Evolutionary conservation across 192 early-diverging fungal genomes (phyloP), one percentile per base, ranked within the genome.

Genomic region (Linnemannia elongata): DNA sequence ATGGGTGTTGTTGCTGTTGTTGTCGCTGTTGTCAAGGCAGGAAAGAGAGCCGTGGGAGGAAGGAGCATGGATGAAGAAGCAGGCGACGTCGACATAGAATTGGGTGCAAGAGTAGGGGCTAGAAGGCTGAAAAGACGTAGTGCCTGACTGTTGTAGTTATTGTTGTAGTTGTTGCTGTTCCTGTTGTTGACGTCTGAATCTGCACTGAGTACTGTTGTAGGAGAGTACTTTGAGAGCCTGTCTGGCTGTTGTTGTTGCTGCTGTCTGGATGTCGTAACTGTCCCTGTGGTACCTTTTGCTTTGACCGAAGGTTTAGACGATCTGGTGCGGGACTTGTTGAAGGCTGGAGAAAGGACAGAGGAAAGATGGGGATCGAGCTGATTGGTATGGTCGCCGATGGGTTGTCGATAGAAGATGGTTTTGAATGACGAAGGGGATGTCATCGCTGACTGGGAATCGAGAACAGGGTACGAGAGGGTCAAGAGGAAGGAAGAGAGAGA

Each of bases 251-350:
- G 71, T 9, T 60, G 60, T 27, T 79, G 71, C 3, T 44, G 30
- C 54, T 75, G 39, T 73, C 49, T 66, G 33, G 33, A 36, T 18
- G 74, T 22, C n/a, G 44, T 47, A 38, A 55, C 33, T 38, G 52
- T 36, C 24, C 24, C 22, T 38, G 36, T 52, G 22, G 74, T 24
- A 18, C 12, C 18, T 75, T 45, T 27, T 75, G 80, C 49, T 57
- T 81, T 75, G 27, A 24, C 79, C 71, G 75, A n/a, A 57, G 38
- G 35, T 57, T 44, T 42, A 68, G 80, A 66, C 30, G n/a, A 7
- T 45, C 4, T 41, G 6, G 73, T 17, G 38, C 49, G 80, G 18
- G 45, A 41, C 24, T 44, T 52, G 10, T 36, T 20, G 24, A 5
- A 41, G 17, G 36, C 30, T 10, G 52, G n/a, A 22, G 35, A 44